Evolutionary conservation across 352 stramenopile genomes (phyloP).

Genomic region (Phytopythium chamaehyphon): DNA sequence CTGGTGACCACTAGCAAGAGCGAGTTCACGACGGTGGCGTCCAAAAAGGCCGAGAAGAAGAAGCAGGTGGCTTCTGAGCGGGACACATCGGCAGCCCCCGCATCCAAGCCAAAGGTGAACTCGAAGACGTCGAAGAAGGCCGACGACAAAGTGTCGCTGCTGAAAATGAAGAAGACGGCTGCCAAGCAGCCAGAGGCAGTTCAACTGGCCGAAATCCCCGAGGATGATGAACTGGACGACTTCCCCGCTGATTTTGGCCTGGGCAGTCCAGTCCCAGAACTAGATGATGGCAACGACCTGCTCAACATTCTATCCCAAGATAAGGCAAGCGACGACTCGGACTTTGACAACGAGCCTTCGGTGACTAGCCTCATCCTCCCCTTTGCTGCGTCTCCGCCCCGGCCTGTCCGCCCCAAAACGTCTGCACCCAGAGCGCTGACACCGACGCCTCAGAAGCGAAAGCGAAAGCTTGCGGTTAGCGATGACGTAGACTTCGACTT

Average conservation of each 20-base stretch:
- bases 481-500: slow-evolving; percentile 47
- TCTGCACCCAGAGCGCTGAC: slow-evolving; percentile 7
- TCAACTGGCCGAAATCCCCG: slow-evolving; percentile 6
- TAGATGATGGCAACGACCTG: slow-evolving; percentile 37
- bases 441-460: slow-evolving; percentile 18
- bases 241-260: slow-evolving; percentile 14
- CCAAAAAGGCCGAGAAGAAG: neutral
- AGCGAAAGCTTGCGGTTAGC: slow-evolving; percentile 18
- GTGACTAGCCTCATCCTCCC: slow-evolving; percentile 54
- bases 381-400: slow-evolving; percentile 14
- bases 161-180: slow-evolving; percentile 7
- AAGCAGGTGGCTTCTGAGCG: slow-evolving; percentile 4
- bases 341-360: slow-evolving; percentile 38
- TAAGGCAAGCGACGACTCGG: slow-evolving; percentile 58
- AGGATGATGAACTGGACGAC: slow-evolving; percentile 12
- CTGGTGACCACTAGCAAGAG: neutral
- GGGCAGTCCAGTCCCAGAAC: slow-evolving; percentile 16
- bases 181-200: slow-evolving; percentile 3
- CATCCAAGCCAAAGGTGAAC: slow-evolving; percentile 4
- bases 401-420: slow-evolving; percentile 6
- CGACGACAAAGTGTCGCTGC: slow-evolving; percentile 12
- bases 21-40: neutral
- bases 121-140: slow-evolving; percentile 10
- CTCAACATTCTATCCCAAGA: slow-evolving; percentile 53
- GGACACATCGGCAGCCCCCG: too few species aligned